phyloP scores from a whole-genome alignment of 768 basidiomycete genomes.

The Saitozyma sp. region DNA sequence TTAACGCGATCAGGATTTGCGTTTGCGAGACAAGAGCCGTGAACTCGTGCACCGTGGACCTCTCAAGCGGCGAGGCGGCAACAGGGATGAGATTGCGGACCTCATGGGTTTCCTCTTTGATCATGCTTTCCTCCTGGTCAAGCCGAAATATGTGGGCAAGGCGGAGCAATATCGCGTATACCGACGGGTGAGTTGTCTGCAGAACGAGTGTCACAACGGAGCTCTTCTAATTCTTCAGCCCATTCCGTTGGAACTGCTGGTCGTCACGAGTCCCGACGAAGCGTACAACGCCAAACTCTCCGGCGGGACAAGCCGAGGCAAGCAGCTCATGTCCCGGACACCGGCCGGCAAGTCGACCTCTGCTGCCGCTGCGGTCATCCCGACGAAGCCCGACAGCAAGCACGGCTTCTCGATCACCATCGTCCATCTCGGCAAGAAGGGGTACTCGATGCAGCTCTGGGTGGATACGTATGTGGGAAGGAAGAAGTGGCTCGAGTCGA shows the following conservation, averaged over 20 bases:
- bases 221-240: conserved; percentile 60
- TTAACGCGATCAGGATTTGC: conserved; percentile 65
- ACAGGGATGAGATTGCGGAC: conserved; percentile 74
- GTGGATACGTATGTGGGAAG: conserved; percentile 78
- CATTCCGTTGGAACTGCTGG: conserved; percentile 88
- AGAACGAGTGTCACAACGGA: neutral
- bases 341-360: conserved; percentile 8
- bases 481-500: conserved; percentile 90
- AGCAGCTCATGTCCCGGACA: conserved; percentile 33
- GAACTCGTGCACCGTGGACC: conserved; percentile 89
- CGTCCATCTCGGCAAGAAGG: conserved; percentile 87
- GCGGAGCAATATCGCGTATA: conserved; percentile 91
- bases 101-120: conserved; percentile 93
- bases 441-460: conserved; percentile 88
- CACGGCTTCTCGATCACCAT: conserved; percentile 90
- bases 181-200: conserved; percentile 68
- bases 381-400: conserved; percentile 60
- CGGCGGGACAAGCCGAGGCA: conserved; percentile 21
- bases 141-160: conserved; percentile 72
- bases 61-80: conserved; percentile 77
- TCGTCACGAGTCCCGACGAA: conserved; percentile 77
- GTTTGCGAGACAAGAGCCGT: conserved; percentile 79
- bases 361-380: conserved; percentile 29
- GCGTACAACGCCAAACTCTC: conserved; percentile 55
- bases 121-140: conserved; percentile 92